Evolutionary conservation across 2,329 filamentous ascomycete species (phyloP), one percentile per base, ranked within the genome.

Genomic region (Colletotrichum karsti): DNA sequence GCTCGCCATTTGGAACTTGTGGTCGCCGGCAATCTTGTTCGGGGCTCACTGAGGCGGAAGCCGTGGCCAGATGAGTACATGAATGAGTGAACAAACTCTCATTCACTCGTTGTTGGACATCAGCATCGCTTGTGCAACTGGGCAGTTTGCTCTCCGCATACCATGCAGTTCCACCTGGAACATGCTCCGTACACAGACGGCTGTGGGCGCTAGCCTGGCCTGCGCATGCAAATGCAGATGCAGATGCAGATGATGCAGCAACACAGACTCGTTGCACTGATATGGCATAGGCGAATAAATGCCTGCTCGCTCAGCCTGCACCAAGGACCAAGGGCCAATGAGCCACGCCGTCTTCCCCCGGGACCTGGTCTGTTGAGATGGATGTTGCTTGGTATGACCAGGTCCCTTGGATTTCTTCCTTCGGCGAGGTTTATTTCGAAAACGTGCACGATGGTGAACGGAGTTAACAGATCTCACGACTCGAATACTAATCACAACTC

Each of bases 201-300:
- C 59, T n/a, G n/a, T 44, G 7, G 44, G 20, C 44, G 46, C 26
- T 15, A 35, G 28, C 41, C 48, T 55, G 53, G 53, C 33, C 33
- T 44, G 26, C 37, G 39, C 62, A 35, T 53, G 62, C 55, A 42
- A 18, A 15, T 63, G 44, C 44, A 50, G 41, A 37, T 61, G 50
- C 35, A 51, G 46, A 35, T 55, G 48, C 30, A 46, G 55, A 59
- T 33, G 59, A 54, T 33, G 59, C 59, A 56, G 20, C 48, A 41
- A 67, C 53, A 64, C 56, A 65, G 54, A 69, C 50, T 39, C n/a
- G 10, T 39, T 53, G 51, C 58, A 51, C 63, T 37, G 63, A 56
- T 20, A 30, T 37, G 58, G 50, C 33, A 63, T 56, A 41, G 50
- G 20, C 22, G 57, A 46, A 37, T 15, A 22, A 37, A 33, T 37